Evolutionary conservation across 768 basidiomycete genomes (phyloP), one percentile per base, ranked within the genome.

Genomic region (Podaxis sp.): DNA sequence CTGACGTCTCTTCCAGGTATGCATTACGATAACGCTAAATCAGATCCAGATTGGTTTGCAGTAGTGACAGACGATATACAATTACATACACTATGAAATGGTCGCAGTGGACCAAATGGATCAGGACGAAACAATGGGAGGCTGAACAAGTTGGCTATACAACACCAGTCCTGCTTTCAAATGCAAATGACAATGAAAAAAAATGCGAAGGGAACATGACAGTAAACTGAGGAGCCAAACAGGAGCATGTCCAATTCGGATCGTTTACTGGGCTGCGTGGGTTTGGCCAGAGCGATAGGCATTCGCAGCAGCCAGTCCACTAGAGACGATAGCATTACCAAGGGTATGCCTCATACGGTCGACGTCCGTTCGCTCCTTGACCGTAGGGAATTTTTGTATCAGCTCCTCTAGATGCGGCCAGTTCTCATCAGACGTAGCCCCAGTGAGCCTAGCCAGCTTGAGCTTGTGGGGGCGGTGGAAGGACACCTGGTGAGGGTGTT

Each of bases 351-450:
- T 76, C 61, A 79, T 77, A 76, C 77, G 32, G 69, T 69, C 9
- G 68, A 71, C 35, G 5, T 78, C 76, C 16, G 70, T 66, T 25
- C 82, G 81, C 70, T 86, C 83, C 61, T 77, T 80, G 61, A 91
- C 68, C 3, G 70, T 67, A 2, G 91, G 88, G 68, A 90, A 90
- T 2, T 76, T 73, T 54, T 77, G 75, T 23, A 94, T 76, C 21
- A 83, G 75, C 47, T 73, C 73, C 63, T 93, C 91, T 10, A 96
- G 79, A 64, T 87, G 76, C 2, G 91, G 92, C 93, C 93, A 95
- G 63, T 95, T 95, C 71, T 94, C 91, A 67, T 95, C 90, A 2
- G 90, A 91, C 6, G 91, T 91, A 58, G 79, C 74, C 2, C 93
- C 93, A 18, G 80, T 77, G 32, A 96, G 71, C 2, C 86, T 85